Base-by-base conservation (phyloP, 1,139 yeast species). In the Taphrina flavorubra region DNA sequence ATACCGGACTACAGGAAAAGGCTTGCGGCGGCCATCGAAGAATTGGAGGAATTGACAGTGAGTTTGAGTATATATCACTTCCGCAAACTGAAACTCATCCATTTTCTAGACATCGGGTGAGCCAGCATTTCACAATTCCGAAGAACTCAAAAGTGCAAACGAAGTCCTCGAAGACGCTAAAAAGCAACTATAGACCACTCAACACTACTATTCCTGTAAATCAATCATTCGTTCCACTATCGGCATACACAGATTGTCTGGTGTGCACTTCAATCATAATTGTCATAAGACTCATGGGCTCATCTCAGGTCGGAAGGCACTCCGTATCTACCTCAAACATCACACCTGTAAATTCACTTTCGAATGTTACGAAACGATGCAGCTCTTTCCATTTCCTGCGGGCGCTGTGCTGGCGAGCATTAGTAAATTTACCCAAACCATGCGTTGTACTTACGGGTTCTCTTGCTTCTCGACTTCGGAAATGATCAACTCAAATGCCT, bases 381-480 rank as follows among this genome's bases (percentile, higher is more conserved):
- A 63, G 67, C 67, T 63, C 67, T 63, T 63, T 14, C 67, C 67
- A 36, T 63, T 56, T 11, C 67, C 67, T 18, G 61, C 67, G 11
- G 67, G 67, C 31, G 67, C 61, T 42, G 67, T 63, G 5, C 62
- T 58, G 18, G 8, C 14, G 18, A 14, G n/a, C 11, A 34, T 56
- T 20, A 56, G 60, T 16, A 14, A 7, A 25, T 25, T 25, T 25
- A 25, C 31, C 31, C 31, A 25, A 25, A 25, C 2, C 2, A 25
- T 4, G 31, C 31, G 4, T 7, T 56, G 74, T 72, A 74, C 66
- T 42, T 49, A 76, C 57, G 87, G 86, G 73, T 86, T 85, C 73
- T 84, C 86, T 39, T 81, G 79, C 64, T 80, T 77, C 77, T 91
- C 97, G 74, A 91, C 89, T 74, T 87, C 88, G 68, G 85, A 87